phyloP scores from a whole-genome alignment of 805 yeast genomes.

The Yamadazyma kitorensis region DNA sequence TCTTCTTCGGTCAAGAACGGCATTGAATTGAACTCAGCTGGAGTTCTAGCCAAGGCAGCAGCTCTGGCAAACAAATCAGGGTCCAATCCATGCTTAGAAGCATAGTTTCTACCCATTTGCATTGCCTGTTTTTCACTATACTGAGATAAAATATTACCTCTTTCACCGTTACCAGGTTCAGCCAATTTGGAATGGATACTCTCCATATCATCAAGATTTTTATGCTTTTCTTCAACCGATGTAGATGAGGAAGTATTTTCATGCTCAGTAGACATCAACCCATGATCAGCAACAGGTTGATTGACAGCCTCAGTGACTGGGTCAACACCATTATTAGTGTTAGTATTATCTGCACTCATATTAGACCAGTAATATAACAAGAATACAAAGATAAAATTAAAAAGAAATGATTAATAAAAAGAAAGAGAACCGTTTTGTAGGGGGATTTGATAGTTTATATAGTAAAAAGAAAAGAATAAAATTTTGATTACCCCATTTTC shows the following conservation, averaged over 20 bases:
- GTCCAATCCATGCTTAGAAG: conserved; percentile 52
- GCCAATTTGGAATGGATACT: conserved; percentile 17
- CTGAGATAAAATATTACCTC: conserved; percentile 50
- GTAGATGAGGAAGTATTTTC: conserved; percentile 9
- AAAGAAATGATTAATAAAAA: no score
- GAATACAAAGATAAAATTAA: no score
- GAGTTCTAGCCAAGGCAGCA: conserved; percentile 58
- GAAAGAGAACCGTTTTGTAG: no score
- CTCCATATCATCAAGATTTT: conserved; percentile 14
- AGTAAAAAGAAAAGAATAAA: no score
- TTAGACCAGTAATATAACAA: no score
- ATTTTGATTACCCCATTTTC: no score
- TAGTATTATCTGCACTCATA: no score
- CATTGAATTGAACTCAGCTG: conserved; percentile 58
- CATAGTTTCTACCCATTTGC: conserved; percentile 69
- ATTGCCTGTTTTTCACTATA: conserved; percentile 62
- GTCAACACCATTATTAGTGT: no score
- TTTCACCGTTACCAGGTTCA: conserved; percentile 20
- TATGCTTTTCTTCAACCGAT: conserved; percentile 11
- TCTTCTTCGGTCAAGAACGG: conserved; percentile 45
- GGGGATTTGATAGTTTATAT: no score
- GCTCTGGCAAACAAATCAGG: conserved; percentile 59
- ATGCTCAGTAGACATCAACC: no score
- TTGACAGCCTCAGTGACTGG: no score
- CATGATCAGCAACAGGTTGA: no score